Percentiles rank a stretch among this genome's conserved stretches.
Conservation (phyloP, 139 green algal genomes). For the Haematococcus lacustris region DNA sequence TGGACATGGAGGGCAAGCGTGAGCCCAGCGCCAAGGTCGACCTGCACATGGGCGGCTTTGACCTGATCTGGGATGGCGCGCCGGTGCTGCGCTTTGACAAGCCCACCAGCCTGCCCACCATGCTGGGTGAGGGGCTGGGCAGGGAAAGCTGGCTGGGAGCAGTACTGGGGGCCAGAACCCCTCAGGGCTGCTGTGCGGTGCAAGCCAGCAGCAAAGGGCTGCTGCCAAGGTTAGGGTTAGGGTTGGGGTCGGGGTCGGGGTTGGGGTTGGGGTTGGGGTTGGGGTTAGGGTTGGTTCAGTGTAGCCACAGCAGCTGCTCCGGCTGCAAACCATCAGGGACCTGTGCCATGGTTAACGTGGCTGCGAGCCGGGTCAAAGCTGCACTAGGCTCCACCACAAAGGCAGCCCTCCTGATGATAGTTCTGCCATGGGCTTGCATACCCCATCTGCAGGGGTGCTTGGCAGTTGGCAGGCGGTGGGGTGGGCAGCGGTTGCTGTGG, state of each 20-base stretch:
- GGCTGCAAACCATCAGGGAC: neutral
- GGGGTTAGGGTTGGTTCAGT: neutral
- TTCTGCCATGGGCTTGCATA: too few species aligned
- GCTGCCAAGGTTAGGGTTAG: too few species aligned
- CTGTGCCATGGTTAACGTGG: too few species aligned
- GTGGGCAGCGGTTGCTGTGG: too few species aligned
- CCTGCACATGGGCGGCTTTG: slow-evolving; percentile 57
- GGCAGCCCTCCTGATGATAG: too few species aligned
- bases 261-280: neutral
- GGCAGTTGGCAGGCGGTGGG: too few species aligned
- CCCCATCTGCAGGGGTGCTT: too few species aligned
- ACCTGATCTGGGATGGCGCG: slow-evolving; percentile 67
- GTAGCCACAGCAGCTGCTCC: neutral
- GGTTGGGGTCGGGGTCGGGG: neutral
- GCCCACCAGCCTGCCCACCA: slow-evolving; percentile 40
- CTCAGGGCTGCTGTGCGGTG: too few species aligned
- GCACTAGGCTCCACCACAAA: too few species aligned
- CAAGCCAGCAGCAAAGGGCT: too few species aligned
- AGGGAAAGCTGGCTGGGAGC: neutral
- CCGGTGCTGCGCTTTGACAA: slow-evolving; percentile 36
- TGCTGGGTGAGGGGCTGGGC: slow-evolving; percentile 12
- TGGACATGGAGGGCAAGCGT: slow-evolving; percentile 47
- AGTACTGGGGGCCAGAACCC: too few species aligned
- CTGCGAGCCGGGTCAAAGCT: too few species aligned
- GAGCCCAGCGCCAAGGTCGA: slow-evolving; percentile 31